A percentile compares a stretch with the other conserved stretches of the same genome.
phyloP scores from a whole-genome alignment of 1,284 basidiomycete species.

The Amylostereum chailletii region DNA sequence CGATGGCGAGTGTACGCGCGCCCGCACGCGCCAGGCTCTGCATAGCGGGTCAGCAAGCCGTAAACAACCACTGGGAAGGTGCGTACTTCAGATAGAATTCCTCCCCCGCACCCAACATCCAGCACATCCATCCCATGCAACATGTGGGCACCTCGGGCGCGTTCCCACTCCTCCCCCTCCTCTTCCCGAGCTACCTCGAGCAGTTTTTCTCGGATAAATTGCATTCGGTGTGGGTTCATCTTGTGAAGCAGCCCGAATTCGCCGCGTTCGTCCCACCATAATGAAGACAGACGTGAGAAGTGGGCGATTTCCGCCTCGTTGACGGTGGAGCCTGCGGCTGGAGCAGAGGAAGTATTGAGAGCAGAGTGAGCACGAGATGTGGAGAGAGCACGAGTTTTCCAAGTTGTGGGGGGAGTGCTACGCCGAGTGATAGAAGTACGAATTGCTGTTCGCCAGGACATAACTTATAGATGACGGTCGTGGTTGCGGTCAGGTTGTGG shows the following conservation, averaged over 20 bases:
- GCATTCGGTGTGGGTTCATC: slow-evolving; percentile 91
- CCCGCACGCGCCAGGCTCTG: slow-evolving; percentile 86
- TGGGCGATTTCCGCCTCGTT: slow-evolving; percentile 84
- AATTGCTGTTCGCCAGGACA: no score
- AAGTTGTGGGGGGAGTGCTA: no score
- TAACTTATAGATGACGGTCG: no score
- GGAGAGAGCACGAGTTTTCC: no score
- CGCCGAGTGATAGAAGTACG: no score
- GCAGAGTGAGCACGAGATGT: no score
- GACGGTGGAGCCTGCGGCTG: slow-evolving; percentile 29
- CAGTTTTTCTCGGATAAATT: slow-evolving; percentile 81
- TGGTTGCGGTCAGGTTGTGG: no score
- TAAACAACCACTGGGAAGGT: neutral
- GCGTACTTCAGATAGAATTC: slow-evolving; percentile 83
- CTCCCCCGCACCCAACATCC: slow-evolving; percentile 94
- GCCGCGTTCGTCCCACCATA: slow-evolving; percentile 97
- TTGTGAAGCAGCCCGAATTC: slow-evolving; percentile 88
- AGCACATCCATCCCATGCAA: slow-evolving; percentile 62
- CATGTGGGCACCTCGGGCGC: slow-evolving; percentile 20
- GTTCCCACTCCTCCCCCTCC: slow-evolving; percentile 22
- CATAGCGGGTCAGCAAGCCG: slow-evolving; percentile 2
- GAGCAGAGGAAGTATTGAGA: no score
- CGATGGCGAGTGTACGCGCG: slow-evolving; percentile 80
- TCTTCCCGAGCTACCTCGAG: slow-evolving; percentile 51
- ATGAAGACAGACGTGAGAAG: slow-evolving; percentile 84